Conservation (phyloP, 164 flowering plant genomes). For the Nelumbo lutea region DNA sequence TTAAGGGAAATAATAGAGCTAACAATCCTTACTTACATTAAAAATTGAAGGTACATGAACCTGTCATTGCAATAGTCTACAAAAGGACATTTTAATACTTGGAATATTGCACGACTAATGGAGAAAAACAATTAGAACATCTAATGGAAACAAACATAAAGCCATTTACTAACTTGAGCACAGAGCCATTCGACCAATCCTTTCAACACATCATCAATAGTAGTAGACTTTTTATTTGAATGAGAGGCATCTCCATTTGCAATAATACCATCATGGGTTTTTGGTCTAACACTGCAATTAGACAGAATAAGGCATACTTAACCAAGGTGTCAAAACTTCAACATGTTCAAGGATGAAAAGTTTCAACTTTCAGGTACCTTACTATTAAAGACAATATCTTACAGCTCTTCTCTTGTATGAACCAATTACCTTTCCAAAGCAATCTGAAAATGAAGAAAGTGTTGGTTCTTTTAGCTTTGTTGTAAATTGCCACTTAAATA, state of each 20-base stretch:
- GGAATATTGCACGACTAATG: too few species aligned
- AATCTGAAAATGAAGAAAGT: conserved; percentile 49
- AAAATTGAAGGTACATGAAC: too few species aligned
- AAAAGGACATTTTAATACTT: too few species aligned
- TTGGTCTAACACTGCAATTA: conserved; percentile 67
- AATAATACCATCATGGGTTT: conserved; percentile 29
- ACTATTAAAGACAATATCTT: conserved; percentile 70
- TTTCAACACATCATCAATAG: conserved; percentile 74
- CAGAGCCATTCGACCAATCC: conserved; percentile 95
- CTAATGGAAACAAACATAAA: not conserved
- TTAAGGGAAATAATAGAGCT: too few species aligned
- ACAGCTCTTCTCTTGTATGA: conserved; percentile 95
- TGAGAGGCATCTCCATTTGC: conserved; percentile 66
- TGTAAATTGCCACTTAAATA: not conserved
- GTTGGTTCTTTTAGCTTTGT: conserved; percentile 5
- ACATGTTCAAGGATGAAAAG: not conserved
- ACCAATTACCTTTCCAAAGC: conserved; percentile 95
- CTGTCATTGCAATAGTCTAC: too few species aligned
- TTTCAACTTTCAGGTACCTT: conserved; percentile 40
- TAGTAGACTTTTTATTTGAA: conserved; percentile 50
- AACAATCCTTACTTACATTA: too few species aligned
- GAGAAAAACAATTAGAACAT: too few species aligned
- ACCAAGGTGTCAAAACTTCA: conserved; percentile 3
- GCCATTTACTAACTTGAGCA: conserved; percentile 56
- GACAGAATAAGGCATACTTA: not conserved